These are phyloP conservation scores for Colletotrichum tanaceti DNA, from an alignment of 2,329 filamentous ascomycete species.

Conservation along the genomic window DNA sequence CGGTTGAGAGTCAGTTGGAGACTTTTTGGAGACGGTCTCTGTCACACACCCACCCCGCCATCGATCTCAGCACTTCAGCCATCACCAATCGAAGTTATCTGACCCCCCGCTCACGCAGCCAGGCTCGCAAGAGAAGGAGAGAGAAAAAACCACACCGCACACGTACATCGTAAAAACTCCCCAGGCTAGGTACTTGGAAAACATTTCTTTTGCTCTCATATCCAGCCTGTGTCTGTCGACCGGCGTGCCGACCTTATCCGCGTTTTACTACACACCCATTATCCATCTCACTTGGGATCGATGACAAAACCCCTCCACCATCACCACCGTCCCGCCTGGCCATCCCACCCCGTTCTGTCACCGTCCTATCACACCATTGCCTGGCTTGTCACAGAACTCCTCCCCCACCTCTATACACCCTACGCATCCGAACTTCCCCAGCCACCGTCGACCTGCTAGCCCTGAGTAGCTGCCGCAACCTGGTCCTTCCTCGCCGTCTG, in stretches of 20 bases:
- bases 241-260: conserved; percentile 36
- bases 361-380: conserved; percentile 36
- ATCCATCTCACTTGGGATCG: conserved; percentile 33
- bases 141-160: not conserved
- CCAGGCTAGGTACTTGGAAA: not conserved
- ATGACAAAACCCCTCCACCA: conserved; percentile 15
- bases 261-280: conserved; percentile 26
- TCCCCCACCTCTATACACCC: conserved; percentile 33
- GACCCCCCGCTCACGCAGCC: conserved; percentile 1
- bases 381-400: conserved; percentile 30
- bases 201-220: conserved; percentile 5
- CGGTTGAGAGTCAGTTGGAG: conserved; percentile 6
- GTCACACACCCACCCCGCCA: not conserved
- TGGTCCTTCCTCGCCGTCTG: not conserved
- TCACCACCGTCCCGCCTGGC: conserved; percentile 3
- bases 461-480: conserved; percentile 1
- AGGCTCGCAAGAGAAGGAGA: not conserved
- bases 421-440: conserved; percentile 38
- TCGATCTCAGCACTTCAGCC: conserved; percentile 6
- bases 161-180: not conserved
- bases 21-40: conserved; percentile 5
- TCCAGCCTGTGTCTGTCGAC: conserved; percentile 1
- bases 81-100: not conserved
- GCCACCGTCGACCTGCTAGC: conserved; percentile 21
- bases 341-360: conserved; percentile 18